These are phyloP conservation scores for Vitis rotundifolia DNA, from an alignment of 164 flowering plant genomes.

Conservation along the genomic window DNA sequence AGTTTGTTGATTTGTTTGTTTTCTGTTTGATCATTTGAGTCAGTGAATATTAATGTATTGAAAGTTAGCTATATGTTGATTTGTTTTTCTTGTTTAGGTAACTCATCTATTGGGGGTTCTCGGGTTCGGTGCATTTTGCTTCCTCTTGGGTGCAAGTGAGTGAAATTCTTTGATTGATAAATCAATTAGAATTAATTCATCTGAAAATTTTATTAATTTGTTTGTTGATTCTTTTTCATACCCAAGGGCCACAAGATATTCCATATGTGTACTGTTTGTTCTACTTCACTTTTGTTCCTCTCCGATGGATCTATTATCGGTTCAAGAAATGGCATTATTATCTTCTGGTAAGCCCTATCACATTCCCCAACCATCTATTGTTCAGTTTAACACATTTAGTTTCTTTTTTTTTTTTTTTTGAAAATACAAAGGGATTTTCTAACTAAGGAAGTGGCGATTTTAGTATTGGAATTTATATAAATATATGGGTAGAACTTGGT, in stretches of 20 bases:
- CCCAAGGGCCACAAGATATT: conserved; percentile 83
- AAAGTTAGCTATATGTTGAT: not conserved
- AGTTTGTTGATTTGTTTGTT: not conserved
- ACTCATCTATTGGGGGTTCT: conserved; percentile 89
- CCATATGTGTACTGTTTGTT: conserved; percentile 92
- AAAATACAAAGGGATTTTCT: not conserved
- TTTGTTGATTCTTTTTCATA: conserved; percentile 10
- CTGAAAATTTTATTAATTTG: conserved; percentile 9
- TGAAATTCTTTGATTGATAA: conserved; percentile 7
- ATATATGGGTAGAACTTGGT: no score
- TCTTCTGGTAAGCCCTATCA: conserved; percentile 73
- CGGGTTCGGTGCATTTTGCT: conserved; percentile 91
- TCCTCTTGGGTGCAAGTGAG: conserved; percentile 90
- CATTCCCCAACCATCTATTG: not conserved
- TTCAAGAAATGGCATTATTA: conserved; percentile 99
- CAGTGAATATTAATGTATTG: no score
- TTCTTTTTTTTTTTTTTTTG: not conserved
- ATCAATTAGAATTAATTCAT: not conserved
- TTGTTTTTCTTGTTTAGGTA: conserved; percentile 48
- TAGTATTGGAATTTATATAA: no score
- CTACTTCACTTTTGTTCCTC: conserved; percentile 84
- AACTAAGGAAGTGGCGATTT: no score
- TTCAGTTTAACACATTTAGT: not conserved
- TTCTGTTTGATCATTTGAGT: no score
- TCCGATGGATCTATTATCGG: conserved; percentile 95